Percentiles rank a stretch among this genome's conserved stretches.
These are phyloP conservation scores for Rubroboletus satanas DNA, from an alignment of 768 basidiomycete species.

Conservation along the genomic window DNA sequence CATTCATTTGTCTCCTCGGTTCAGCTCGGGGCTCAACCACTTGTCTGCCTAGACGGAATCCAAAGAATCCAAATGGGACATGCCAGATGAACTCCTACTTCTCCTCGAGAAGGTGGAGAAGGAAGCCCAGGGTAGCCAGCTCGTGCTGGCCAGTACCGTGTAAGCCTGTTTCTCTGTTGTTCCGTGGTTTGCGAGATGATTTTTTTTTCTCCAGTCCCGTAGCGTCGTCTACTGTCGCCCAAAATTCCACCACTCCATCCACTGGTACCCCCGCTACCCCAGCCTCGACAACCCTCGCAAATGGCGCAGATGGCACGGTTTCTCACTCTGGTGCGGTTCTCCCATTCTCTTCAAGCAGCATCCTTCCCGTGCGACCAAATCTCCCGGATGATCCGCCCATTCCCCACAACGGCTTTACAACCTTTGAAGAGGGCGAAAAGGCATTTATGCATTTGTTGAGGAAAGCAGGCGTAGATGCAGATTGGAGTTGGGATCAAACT, in stretches of 20 bases:
- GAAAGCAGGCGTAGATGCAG: slow-evolving; percentile 85
- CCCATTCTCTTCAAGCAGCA: slow-evolving; percentile 57
- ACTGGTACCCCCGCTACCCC: slow-evolving; percentile 39
- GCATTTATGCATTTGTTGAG: slow-evolving; percentile 89
- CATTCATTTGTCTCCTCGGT: neutral
- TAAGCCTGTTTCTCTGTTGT: slow-evolving; percentile 9
- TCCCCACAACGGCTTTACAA: slow-evolving; percentile 85
- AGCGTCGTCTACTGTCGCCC: slow-evolving; percentile 42
- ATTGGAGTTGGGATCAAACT: slow-evolving; percentile 97
- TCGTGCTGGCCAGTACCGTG: slow-evolving; percentile 32
- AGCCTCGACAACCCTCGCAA: slow-evolving; percentile 40
- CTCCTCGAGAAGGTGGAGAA: slow-evolving; percentile 83
- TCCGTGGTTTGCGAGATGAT: slow-evolving; percentile 1
- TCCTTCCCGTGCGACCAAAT: slow-evolving; percentile 71
- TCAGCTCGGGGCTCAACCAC: neutral
- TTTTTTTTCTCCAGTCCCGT: slow-evolving; percentile 19
- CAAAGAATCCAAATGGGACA: slow-evolving; percentile 97
- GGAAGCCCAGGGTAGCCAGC: slow-evolving; percentile 45
- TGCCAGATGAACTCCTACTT: slow-evolving; percentile 89
- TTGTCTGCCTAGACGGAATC: slow-evolving; percentile 56
- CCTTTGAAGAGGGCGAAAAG: slow-evolving; percentile 86
- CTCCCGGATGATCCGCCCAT: slow-evolving; percentile 85
- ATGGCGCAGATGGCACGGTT: slow-evolving; percentile 43
- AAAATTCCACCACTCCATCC: slow-evolving; percentile 41
- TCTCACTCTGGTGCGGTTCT: slow-evolving; percentile 53